phyloP scores from a whole-genome alignment of 2,329 filamentous ascomycete genomes.

The Colletotrichum neosansevieriae region DNA sequence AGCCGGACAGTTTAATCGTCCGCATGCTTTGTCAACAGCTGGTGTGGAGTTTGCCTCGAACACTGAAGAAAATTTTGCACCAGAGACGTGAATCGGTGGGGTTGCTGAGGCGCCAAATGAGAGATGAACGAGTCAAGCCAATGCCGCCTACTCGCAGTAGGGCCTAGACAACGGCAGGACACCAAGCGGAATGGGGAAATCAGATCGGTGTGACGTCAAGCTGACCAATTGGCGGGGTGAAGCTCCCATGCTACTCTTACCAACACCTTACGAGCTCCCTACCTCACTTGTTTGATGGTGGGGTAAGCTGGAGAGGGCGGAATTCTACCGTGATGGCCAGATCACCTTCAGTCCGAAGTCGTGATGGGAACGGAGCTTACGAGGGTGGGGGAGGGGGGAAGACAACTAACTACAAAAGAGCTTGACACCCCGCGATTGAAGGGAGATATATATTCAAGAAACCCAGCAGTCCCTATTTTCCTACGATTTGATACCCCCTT shows the following conservation, averaged over 20 bases:
- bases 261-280: conserved; percentile 14
- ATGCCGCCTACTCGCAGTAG: neutral
- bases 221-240: conserved; percentile 30
- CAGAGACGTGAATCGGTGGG: conserved; percentile 5
- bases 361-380: conserved; percentile 12
- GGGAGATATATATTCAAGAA: fast-evolving
- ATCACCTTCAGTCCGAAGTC: conserved; percentile 1
- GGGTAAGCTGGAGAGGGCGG: conserved; percentile 20
- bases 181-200: neutral
- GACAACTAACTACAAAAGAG: conserved; percentile 34
- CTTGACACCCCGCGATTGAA: conserved; percentile 7
- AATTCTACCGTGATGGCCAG: conserved; percentile 24
- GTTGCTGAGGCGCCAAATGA: neutral
- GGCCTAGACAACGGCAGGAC: neutral
- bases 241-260: conserved; percentile 3
- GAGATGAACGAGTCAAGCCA: conserved; percentile 31
- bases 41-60: conserved; percentile 15
- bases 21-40: conserved; percentile 31
- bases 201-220: conserved; percentile 34
- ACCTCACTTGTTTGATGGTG: conserved; percentile 15
- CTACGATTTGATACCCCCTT: conserved; percentile 10
- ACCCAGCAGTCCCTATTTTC: neutral
- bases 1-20: conserved; percentile 35
- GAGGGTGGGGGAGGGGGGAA: conserved; percentile 2
- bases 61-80: conserved; percentile 33